phyloP scores from a whole-genome alignment of 2,329 filamentous ascomycete genomes.

The Monilinia aucupariae region DNA sequence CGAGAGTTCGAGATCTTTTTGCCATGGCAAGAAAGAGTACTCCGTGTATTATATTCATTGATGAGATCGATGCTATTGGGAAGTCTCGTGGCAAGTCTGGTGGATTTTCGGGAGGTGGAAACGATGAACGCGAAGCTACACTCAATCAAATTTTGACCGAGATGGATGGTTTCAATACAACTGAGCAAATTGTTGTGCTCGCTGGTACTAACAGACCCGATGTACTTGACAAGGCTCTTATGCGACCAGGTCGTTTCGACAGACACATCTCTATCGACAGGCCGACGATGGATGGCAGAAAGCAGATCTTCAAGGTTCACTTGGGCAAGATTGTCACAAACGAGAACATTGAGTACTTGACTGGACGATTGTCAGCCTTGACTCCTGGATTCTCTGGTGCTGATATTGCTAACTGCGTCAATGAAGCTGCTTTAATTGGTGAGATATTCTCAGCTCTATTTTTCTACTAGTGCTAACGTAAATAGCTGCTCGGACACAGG shows the following conservation, averaged over 20 bases:
- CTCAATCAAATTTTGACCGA: slow-evolving; percentile 98
- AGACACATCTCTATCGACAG: slow-evolving; percentile 92
- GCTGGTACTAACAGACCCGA: slow-evolving; percentile 96
- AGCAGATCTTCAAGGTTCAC: slow-evolving; percentile 94
- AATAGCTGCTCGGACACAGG: slow-evolving; percentile 75
- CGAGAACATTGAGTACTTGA: slow-evolving; percentile 81
- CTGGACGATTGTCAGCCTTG: slow-evolving; percentile 81
- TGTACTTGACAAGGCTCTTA: slow-evolving; percentile 88
- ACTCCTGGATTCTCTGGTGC: slow-evolving; percentile 96
- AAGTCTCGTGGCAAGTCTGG: slow-evolving; percentile 79
- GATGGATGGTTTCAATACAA: slow-evolving; percentile 98
- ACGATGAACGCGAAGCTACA: slow-evolving; percentile 94
- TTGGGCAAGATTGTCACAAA: slow-evolving; percentile 89
- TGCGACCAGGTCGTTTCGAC: slow-evolving; percentile 95
- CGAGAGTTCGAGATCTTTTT: slow-evolving; percentile 90
- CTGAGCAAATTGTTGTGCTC: slow-evolving; percentile 91
- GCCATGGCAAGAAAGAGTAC: slow-evolving; percentile 91
- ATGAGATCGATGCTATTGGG: slow-evolving; percentile 97
- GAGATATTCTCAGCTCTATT: slow-evolving; percentile 37
- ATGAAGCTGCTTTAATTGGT: slow-evolving; percentile 96
- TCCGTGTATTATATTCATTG: slow-evolving; percentile 98
- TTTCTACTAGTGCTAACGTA: slow-evolving; percentile 34
- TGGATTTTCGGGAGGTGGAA: slow-evolving; percentile 69
- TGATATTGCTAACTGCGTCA: slow-evolving; percentile 97
- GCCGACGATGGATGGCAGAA: slow-evolving; percentile 92